Base-by-base conservation (phyloP, 2,329 filamentous ascomycete genomes). In the Fusarium sp. region DNA sequence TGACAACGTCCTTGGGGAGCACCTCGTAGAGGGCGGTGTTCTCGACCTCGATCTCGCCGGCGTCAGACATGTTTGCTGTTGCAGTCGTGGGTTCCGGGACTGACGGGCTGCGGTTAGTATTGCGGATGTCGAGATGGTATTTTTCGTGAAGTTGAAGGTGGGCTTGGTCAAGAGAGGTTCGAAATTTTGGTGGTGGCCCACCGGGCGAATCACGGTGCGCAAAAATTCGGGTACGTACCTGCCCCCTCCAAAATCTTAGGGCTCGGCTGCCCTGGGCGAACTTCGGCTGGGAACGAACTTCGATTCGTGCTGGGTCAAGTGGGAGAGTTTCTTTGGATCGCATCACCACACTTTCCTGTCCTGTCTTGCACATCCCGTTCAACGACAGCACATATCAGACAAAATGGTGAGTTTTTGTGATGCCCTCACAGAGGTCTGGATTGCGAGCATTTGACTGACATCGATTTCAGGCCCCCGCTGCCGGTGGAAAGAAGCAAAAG, bases 11-110 rank as follows among this genome's bases (percentile, higher is more conserved):
- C 92, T 97, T 98, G 88, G 96, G 95, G 80, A 98, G 93, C 85
- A 95, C 91, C 84, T 91, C 88, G 88, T 91, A 93, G 87, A 91
- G 90, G 85, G 89, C 88, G 84, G 91, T 89, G 89, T 88, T 91
- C 87, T 94, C 93, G 87, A 97, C 93, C 90, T 97, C 95, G 88
- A 97, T 93, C 90, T 98, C 95, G 90, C 93, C 95, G 88, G 87
- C 89, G 89, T 97, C 95, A 93, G 95, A 97, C 95, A 97, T 98
- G 83, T 87, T 94, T 88, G 87, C 81, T 82, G 79, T 80, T 80
- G 81, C 81, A 82, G 81, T 82, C 80, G 82, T 80, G 78, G 74
- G 74, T 81, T 81, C 78, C 78, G 78, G 79, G 77, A 80, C 79
- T 81, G 80, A 80, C 79, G 79, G 79, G 76, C 78, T 82, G 79